phyloP scores from a whole-genome alignment of 805 yeast genomes.

The Saturnispora zaruensis region DNA sequence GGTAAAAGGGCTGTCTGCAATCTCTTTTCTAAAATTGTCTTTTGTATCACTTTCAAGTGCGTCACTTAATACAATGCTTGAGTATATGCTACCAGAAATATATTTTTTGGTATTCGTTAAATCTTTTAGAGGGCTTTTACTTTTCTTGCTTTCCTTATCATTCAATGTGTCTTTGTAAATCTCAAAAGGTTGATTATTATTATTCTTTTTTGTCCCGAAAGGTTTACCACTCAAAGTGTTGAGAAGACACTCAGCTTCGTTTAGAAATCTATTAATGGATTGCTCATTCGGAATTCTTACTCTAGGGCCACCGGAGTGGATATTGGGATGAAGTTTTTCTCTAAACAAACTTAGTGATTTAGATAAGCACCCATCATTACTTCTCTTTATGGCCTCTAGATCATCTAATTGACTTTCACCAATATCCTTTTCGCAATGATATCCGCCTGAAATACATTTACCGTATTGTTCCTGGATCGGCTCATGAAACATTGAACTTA shows the following conservation, averaged over 20 bases:
- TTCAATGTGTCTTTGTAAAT: neutral
- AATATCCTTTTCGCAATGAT: neutral
- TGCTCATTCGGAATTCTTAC: neutral
- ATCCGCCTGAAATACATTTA: too few relatives aligned
- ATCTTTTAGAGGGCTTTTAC: too few relatives aligned
- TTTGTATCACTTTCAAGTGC: neutral
- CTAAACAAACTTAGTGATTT: neutral
- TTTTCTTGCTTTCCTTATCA: too few relatives aligned
- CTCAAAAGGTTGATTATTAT: neutral
- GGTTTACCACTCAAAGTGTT: neutral
- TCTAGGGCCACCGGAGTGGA: neutral
- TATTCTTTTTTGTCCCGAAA: neutral
- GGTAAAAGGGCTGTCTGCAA: neutral
- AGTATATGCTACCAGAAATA: too few relatives aligned
- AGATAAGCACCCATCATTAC: neutral
- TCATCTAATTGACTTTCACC: neutral
- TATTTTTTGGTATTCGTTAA: too few relatives aligned
- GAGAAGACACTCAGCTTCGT: neutral
- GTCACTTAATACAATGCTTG: neutral
- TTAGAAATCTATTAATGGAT: too few relatives aligned
- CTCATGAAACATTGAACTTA: neutral
- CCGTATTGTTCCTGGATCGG: neutral
- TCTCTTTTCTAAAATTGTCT: neutral
- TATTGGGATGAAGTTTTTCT: neutral
- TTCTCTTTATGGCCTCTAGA: neutral